Evolutionary conservation across 2,329 filamentous ascomycete species (phyloP).

Genomic region (Calonectria pteridis): DNA sequence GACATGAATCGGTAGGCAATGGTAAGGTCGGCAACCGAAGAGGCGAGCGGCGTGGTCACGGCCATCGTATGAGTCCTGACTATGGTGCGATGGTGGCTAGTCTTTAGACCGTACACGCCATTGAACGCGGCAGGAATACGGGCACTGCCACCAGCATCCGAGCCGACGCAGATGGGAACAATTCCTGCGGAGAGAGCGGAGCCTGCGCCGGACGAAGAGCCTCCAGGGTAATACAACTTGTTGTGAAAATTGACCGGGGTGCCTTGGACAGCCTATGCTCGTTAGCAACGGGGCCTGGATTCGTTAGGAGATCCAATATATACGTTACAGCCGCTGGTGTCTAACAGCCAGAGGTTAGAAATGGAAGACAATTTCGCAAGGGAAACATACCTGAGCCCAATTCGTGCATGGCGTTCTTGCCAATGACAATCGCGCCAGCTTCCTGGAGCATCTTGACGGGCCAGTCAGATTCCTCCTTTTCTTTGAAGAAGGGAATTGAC

Average conservation of each 20-base stretch:
- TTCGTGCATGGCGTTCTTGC: slow-evolving; percentile 85
- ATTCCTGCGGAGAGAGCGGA: slow-evolving; percentile 79
- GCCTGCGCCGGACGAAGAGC: slow-evolving; percentile 82
- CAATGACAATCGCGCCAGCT: slow-evolving; percentile 80
- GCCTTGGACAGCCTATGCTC: slow-evolving; percentile 69
- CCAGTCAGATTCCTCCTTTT: slow-evolving; percentile 72
- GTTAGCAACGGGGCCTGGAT: slow-evolving; percentile 50
- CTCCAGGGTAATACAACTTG: slow-evolving; percentile 80
- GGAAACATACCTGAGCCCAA: slow-evolving; percentile 72
- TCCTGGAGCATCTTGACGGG: slow-evolving; percentile 79
- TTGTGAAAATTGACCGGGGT: slow-evolving; percentile 86
- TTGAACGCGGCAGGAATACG: slow-evolving; percentile 82
- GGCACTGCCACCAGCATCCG: slow-evolving; percentile 81
- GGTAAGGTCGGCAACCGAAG: slow-evolving; percentile 81
- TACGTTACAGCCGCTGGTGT: slow-evolving; percentile 86
- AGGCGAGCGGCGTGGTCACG: slow-evolving; percentile 81
- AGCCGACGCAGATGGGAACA: slow-evolving; percentile 80
- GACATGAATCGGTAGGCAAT: slow-evolving; percentile 87
- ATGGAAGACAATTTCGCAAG: slow-evolving; percentile 26
- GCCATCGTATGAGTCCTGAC: slow-evolving; percentile 66
- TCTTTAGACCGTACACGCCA: slow-evolving; percentile 85
- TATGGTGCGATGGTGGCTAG: slow-evolving; percentile 78
- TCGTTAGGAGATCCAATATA: slow-evolving; percentile 29
- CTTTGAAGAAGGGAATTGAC: slow-evolving; percentile 62
- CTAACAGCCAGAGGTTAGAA: slow-evolving; percentile 50